These are phyloP conservation scores for Microthyrium microscopicum DNA, from an alignment of 2,329 filamentous ascomycete genomes.

Conservation along the genomic window DNA sequence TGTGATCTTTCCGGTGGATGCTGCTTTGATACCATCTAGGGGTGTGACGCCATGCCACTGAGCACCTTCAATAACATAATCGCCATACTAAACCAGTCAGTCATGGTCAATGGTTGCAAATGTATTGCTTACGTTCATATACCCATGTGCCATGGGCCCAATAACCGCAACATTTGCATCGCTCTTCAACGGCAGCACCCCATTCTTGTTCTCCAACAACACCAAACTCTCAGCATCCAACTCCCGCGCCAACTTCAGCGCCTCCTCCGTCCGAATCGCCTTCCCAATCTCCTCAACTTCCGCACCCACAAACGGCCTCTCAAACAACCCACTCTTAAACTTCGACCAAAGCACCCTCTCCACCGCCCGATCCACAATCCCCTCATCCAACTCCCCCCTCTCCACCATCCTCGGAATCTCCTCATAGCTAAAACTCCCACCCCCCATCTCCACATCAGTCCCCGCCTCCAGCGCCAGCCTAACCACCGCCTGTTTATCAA, in stretches of 20 bases:
- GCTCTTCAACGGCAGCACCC: constrained; percentile 47
- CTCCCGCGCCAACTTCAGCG: constrained; percentile 43
- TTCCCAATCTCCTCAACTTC: constrained; percentile 38
- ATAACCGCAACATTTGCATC: constrained; percentile 28
- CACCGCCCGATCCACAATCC: constrained; percentile 49
- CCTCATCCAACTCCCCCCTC: constrained; percentile 41
- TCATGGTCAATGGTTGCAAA: constrained; percentile 18
- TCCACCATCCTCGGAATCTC: constrained; percentile 48
- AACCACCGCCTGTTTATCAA: constrained; percentile 50
- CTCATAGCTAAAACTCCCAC: constrained; percentile 54
- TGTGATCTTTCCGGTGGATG: constrained; percentile 40
- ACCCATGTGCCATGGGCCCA: constrained; percentile 40
- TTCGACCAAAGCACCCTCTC: constrained; percentile 48
- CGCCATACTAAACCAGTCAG: constrained; percentile 40
- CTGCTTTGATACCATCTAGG: constrained; percentile 48
- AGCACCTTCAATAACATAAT: constrained; percentile 52
- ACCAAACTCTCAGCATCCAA: constrained; percentile 55
- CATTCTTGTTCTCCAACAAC: constrained; percentile 54
- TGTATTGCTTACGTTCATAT: constrained; percentile 42
- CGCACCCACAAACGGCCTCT: no score
- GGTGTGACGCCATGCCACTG: constrained; percentile 52
- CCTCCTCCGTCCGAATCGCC: constrained; percentile 45
- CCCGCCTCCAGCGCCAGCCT: constrained; percentile 48
- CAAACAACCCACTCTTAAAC: constrained; percentile 54
- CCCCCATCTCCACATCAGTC: constrained; percentile 62